phyloP scores from a whole-genome alignment of 129 eudicot genomes.

The Ambrosia trifida region DNA sequence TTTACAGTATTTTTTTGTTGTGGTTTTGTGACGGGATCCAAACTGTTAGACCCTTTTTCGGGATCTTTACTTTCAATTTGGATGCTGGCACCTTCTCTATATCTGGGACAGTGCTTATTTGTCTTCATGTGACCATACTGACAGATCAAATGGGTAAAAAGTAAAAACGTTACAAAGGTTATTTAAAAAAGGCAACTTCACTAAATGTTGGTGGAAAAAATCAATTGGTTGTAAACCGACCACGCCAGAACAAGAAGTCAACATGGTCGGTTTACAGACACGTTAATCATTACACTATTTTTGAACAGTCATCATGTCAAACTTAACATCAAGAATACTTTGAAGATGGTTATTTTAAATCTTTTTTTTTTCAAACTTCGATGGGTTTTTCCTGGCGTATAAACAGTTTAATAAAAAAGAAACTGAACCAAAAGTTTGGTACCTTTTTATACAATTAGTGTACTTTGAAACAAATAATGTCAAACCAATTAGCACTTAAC shows the following conservation, averaged over 20 bases:
- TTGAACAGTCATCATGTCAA: not conserved
- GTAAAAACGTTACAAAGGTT: constrained; percentile 8
- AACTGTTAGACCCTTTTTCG: constrained; percentile 43
- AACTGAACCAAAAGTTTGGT: not conserved
- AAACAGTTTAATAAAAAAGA: not conserved
- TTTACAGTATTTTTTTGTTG: constrained; percentile 52
- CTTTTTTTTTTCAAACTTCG: not conserved
- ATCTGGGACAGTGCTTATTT: constrained; percentile 89
- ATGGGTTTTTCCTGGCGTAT: not conserved
- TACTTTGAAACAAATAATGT: not conserved
- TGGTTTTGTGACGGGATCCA: constrained; percentile 45
- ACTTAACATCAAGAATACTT: not conserved
- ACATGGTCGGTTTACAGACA: not conserved
- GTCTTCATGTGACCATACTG: constrained; percentile 98
- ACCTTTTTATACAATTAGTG: not conserved
- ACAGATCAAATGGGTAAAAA: constrained; percentile 12
- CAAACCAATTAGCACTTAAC: not conserved
- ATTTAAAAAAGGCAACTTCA: constrained; percentile 1
- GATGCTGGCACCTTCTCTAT: constrained; percentile 64
- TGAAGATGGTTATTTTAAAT: not conserved
- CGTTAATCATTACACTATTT: not conserved
- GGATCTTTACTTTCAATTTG: constrained; percentile 59
- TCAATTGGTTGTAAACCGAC: too few relatives aligned
- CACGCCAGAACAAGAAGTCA: not conserved
- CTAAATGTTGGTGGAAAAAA: too few relatives aligned